A percentile compares a stretch with the other conserved stretches of the same genome.
Conservation (phyloP, 2,329 filamentous ascomycete genomes). For the Fusarium lyarnte region DNA sequence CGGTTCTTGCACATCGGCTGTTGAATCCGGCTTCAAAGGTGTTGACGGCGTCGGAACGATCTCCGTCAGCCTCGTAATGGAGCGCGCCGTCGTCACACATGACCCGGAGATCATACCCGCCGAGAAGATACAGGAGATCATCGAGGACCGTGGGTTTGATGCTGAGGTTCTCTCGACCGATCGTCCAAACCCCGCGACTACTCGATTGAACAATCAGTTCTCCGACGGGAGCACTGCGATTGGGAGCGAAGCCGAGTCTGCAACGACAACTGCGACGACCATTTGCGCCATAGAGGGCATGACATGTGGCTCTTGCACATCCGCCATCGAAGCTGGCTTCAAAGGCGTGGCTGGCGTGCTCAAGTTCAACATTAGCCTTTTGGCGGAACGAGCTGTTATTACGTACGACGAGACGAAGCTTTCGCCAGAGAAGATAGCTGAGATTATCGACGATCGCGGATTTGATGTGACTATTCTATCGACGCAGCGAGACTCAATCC, state of each 20-base stretch:
- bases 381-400: constrained; percentile 84
- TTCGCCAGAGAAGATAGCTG: constrained; percentile 64
- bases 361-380: constrained; percentile 82
- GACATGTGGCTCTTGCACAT: constrained; percentile 91
- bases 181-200: constrained; percentile 63
- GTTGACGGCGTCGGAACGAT: constrained; percentile 84
- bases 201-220: not conserved
- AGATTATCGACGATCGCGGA: constrained; percentile 75
- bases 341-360: constrained; percentile 74
- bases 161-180: constrained; percentile 86
- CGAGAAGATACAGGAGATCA: constrained; percentile 82
- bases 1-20: constrained; percentile 91
- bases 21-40: constrained; percentile 88
- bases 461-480: constrained; percentile 79
- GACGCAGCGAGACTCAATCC: constrained; percentile 64
- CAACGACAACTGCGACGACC: constrained; percentile 59
- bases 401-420: constrained; percentile 72
- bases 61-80: constrained; percentile 93
- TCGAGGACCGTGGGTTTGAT: constrained; percentile 92
- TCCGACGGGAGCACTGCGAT: not conserved
- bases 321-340: constrained; percentile 83
- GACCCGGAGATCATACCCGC: constrained; percentile 78
- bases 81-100: constrained; percentile 93
- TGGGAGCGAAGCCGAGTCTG: not conserved
- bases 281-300: constrained; percentile 85